Conservation (phyloP, 2,329 filamentous ascomycete species). For the Pezicula radicicola region DNA sequence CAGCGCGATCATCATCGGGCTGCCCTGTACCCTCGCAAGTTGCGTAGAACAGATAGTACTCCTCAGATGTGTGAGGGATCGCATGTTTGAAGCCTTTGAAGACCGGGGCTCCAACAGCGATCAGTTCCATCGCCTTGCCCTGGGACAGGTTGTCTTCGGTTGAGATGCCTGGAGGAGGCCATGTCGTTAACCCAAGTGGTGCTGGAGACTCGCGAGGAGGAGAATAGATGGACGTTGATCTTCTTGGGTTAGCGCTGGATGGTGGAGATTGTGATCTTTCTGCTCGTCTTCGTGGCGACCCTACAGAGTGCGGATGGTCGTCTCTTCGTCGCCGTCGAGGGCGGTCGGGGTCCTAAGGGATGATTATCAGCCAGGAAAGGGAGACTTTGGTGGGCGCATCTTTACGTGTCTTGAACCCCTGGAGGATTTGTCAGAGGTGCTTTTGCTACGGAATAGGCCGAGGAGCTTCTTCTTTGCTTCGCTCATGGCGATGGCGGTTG, state of each 20-base stretch:
- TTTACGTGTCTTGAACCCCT: constrained; percentile 31
- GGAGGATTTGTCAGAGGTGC: constrained; percentile 34
- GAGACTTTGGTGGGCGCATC: constrained; percentile 3
- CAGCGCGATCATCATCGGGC: constrained; percentile 17
- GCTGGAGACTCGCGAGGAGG: constrained; percentile 1
- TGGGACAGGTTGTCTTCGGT: constrained; percentile 48
- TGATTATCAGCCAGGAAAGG: constrained; percentile 6
- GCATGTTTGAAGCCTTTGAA: constrained; percentile 52
- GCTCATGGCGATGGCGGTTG: constrained; percentile 15
- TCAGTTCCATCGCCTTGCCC: constrained; percentile 53
- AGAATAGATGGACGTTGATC: constrained; percentile 3
- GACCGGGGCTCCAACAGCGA: constrained; percentile 54
- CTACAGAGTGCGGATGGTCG: constrained; percentile 34
- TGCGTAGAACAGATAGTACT: constrained; percentile 54
- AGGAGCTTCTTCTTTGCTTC: constrained; percentile 23
- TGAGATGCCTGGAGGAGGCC: constrained; percentile 53
- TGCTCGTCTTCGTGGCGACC: constrained; percentile 40
- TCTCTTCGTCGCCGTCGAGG: constrained; percentile 6
- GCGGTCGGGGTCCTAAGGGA: constrained; percentile 23
- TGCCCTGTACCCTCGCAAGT: constrained; percentile 43
- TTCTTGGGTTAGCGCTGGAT: constrained; percentile 3
- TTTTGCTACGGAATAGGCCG: constrained; percentile 46
- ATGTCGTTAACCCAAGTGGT: constrained; percentile 42
- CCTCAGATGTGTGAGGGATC: constrained; percentile 50
- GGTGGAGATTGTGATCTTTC: constrained; percentile 25